Percentiles rank a stretch among this genome's conserved stretches.
These are phyloP conservation scores for Pseudovirgaria hyperparasitica DNA, from an alignment of 2,329 filamentous ascomycete species.

Conservation along the genomic window DNA sequence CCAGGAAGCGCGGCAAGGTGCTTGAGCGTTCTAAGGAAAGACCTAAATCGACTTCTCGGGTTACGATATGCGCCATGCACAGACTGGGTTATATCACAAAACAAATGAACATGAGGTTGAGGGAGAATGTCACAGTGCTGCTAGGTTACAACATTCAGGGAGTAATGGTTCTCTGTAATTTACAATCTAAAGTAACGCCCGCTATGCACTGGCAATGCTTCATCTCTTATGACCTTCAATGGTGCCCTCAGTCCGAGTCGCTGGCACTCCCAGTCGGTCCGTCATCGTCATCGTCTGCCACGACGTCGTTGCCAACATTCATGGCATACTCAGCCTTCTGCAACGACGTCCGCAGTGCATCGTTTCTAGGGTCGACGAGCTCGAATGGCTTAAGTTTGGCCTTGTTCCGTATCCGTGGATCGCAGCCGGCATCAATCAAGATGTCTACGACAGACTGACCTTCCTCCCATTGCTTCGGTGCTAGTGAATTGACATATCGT, in stretches of 20 bases:
- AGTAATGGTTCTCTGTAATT: too few species aligned
- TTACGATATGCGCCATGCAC: too few species aligned
- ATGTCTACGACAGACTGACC: slow-evolving; percentile 60
- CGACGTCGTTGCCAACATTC: slow-evolving; percentile 33
- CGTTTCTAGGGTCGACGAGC: slow-evolving; percentile 60
- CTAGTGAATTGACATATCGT: slow-evolving; percentile 60
- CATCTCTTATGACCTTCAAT: background rate
- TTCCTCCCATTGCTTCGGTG: slow-evolving; percentile 49
- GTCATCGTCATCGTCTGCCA: slow-evolving; percentile 35
- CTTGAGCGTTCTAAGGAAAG: too few species aligned
- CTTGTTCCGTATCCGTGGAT: slow-evolving; percentile 54
- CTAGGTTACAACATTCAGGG: too few species aligned
- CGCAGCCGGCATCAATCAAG: slow-evolving; percentile 68
- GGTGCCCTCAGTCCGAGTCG: slow-evolving; percentile 24
- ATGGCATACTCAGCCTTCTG: slow-evolving; percentile 58
- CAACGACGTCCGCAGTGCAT: slow-evolving; percentile 47
- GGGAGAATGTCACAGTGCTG: too few species aligned
- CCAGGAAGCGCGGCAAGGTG: too few species aligned
- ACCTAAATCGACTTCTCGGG: too few species aligned
- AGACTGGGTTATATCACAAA: too few species aligned
- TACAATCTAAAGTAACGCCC: too few species aligned
- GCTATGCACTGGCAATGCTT: too few species aligned
- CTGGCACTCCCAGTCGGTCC: slow-evolving; percentile 34
- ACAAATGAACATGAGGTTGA: too few species aligned
- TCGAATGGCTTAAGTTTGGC: slow-evolving; percentile 58